Percentiles rank a stretch among this genome's conserved stretches.
phyloP scores from a whole-genome alignment of 495 filamentous ascomycete genomes.

The Talaromyces proteolyticus region DNA sequence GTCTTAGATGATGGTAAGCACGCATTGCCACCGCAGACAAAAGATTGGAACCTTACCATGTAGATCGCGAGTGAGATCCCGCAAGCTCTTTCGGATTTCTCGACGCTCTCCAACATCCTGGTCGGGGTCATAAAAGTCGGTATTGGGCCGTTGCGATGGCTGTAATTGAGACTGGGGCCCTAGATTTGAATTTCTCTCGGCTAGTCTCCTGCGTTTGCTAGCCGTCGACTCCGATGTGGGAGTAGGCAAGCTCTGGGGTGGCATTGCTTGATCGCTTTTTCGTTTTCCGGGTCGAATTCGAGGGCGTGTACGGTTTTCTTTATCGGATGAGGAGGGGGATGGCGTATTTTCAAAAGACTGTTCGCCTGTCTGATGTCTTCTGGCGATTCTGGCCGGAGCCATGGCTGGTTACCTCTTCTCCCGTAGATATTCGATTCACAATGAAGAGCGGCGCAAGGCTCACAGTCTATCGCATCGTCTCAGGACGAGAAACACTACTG shows the following conservation, averaged over 20 bases:
- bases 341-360: conserved; percentile 30
- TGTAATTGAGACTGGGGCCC: conserved; percentile 21
- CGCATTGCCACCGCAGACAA: background rate
- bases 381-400: background rate
- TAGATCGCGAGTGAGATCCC: conserved; percentile 62
- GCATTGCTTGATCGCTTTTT: conserved; percentile 21
- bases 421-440: no score
- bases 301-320: conserved; percentile 43
- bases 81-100: conserved; percentile 56
- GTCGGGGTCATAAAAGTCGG: conserved; percentile 75
- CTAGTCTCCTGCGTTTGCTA: conserved; percentile 38
- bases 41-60: conserved; percentile 39
- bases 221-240: conserved; percentile 8
- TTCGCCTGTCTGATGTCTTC: no score
- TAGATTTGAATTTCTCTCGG: conserved; percentile 17
- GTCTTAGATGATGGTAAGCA: conserved; percentile 32
- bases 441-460: no score
- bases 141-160: conserved; percentile 21
- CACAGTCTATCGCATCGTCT: no score
- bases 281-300: conserved; percentile 14
- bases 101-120: conserved; percentile 78
- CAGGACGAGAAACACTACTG: no score
- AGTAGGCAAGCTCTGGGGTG: conserved; percentile 13
- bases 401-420: no score
- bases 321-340: conserved; percentile 39